phyloP scores from a whole-genome alignment of 176 grass and related monocot species.

The Carex kokanica region DNA sequence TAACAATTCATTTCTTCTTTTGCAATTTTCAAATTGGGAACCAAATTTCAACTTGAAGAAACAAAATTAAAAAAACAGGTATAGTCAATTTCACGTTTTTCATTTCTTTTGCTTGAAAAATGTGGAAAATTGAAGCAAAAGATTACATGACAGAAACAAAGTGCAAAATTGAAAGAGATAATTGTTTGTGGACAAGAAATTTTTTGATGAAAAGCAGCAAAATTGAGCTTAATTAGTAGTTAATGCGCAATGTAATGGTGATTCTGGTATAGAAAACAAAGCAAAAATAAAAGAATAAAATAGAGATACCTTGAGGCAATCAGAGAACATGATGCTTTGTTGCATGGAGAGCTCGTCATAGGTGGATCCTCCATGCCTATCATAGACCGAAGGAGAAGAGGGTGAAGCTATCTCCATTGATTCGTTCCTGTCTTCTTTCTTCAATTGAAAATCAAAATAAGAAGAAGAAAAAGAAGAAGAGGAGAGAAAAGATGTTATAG shows the following conservation, averaged over 20 bases:
- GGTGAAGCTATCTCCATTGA: slow-evolving; percentile 5
- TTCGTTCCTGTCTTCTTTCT: background rate
- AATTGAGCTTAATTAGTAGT: background rate
- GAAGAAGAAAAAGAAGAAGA: background rate
- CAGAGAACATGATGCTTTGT: slow-evolving; percentile 58
- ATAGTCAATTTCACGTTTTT: background rate
- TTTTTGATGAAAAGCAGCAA: too few relatives aligned
- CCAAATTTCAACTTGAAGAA: background rate
- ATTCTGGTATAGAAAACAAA: background rate
- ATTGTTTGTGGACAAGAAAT: slow-evolving; percentile 1
- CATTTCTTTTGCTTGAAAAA: background rate
- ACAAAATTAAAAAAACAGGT: background rate
- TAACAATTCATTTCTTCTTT: background rate
- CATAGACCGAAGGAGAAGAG: background rate
- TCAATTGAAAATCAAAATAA: background rate
- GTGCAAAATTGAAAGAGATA: background rate
- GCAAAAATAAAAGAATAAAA: background rate
- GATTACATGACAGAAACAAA: background rate
- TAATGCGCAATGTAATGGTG: background rate
- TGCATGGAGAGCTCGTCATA: slow-evolving; percentile 61
- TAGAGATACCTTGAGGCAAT: slow-evolving; percentile 66
- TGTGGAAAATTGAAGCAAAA: too few relatives aligned
- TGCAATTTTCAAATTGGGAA: background rate
- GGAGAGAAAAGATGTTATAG: background rate
- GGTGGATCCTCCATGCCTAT: slow-evolving; percentile 24